Evolutionary conservation across 1,284 basidiomycete genomes (phyloP).

Genomic region (Ganoderma multipileum): DNA sequence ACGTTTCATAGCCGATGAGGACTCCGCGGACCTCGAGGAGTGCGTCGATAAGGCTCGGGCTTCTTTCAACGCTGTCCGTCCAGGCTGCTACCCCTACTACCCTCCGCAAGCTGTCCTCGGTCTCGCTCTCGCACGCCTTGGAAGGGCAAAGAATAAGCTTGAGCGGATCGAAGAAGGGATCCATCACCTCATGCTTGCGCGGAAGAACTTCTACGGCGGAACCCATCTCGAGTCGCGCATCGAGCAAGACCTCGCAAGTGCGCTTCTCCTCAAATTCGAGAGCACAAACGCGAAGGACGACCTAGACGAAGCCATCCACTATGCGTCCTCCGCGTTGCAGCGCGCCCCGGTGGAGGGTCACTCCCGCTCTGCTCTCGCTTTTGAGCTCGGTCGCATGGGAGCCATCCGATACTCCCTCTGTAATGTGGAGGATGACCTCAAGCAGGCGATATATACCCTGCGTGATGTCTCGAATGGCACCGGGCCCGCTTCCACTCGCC

Average conservation of each 20-base stretch:
- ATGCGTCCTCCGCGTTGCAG: background rate
- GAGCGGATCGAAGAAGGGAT: too few relatives aligned
- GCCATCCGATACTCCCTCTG: background rate
- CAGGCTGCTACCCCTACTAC: too few relatives aligned
- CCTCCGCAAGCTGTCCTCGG: too few relatives aligned
- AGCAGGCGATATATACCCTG: background rate
- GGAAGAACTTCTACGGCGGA: constrained; percentile 8
- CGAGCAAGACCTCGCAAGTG: constrained; percentile 14
- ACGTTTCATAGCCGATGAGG: too few relatives aligned
- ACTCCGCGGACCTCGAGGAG: too few relatives aligned
- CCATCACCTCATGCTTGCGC: background rate
- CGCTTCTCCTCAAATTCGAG: constrained; percentile 14
- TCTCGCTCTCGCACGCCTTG: too few relatives aligned
- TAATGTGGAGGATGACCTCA: background rate
- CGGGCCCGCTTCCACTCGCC: constrained; percentile 7
- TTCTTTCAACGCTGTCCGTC: too few relatives aligned
- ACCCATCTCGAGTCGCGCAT: constrained; percentile 18
- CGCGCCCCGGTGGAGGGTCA: background rate
- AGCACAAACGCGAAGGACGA: constrained; percentile 1
- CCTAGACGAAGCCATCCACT: constrained; percentile 6
- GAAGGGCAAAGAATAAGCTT: too few relatives aligned
- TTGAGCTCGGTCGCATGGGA: background rate
- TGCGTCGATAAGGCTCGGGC: too few relatives aligned
- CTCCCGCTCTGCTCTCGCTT: background rate
- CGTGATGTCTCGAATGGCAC: constrained; percentile 4